A percentile compares a stretch with the other conserved stretches of the same genome.
These are phyloP conservation scores for Hypoxylon rubiginosum DNA, from an alignment of 2,329 filamentous ascomycete species.

Conservation along the genomic window DNA sequence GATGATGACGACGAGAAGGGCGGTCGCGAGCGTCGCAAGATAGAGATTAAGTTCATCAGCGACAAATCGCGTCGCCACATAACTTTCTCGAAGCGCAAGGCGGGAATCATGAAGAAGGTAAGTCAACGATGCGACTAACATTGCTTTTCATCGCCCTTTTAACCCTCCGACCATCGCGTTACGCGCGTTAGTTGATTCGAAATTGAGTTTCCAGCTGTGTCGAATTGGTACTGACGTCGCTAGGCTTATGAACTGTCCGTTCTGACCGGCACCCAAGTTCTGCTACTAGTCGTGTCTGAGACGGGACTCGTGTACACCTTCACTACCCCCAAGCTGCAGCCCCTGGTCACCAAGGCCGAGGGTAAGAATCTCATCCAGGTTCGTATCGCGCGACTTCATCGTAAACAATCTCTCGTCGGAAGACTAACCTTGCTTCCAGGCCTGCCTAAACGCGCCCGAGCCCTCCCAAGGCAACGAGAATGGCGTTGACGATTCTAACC, in stretches of 20 bases:
- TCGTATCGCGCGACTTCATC: slow-evolving; percentile 38
- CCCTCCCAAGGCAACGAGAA: slow-evolving; percentile 85
- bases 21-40: slow-evolving; percentile 97
- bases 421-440: slow-evolving; percentile 68
- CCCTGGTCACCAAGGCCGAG: slow-evolving; percentile 96
- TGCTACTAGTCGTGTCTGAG: slow-evolving; percentile 96
- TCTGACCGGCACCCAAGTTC: slow-evolving; percentile 95
- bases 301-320: slow-evolving; percentile 98
- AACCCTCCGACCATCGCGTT: slow-evolving; percentile 28
- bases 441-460: slow-evolving; percentile 96
- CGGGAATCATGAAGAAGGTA: slow-evolving; percentile 99
- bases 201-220: slow-evolving; percentile 30
- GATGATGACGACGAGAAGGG: slow-evolving; percentile 98
- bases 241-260: slow-evolving; percentile 98
- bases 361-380: slow-evolving; percentile 99
- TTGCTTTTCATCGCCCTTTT: slow-evolving; percentile 21
- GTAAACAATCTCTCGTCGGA: not conserved
- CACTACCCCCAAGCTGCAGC: slow-evolving; percentile 97
- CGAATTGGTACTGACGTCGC: slow-evolving; percentile 40
- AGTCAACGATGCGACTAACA: slow-evolving; percentile 53
- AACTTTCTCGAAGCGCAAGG: slow-evolving; percentile 99
- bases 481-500: slow-evolving; percentile 80
- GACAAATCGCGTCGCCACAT: slow-evolving; percentile 99
- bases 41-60: slow-evolving; percentile 99
- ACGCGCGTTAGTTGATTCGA: slow-evolving; percentile 39